Base-by-base conservation (phyloP, 75 land plant genomes). In the Sequoia sempervirens region DNA sequence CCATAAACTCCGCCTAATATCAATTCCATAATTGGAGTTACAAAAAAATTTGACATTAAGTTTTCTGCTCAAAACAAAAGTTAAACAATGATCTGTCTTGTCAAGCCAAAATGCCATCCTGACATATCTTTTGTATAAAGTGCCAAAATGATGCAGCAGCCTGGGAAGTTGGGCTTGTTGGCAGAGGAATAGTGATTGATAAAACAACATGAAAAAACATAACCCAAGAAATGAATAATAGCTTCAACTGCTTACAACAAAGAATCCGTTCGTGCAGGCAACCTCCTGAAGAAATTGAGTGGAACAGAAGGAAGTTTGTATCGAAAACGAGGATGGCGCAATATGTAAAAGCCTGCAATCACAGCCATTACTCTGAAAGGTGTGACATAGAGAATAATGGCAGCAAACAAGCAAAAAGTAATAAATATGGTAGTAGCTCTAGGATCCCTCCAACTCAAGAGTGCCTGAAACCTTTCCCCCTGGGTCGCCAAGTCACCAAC, bases 401-500 rank as follows among this genome's bases (percentile, higher is more conserved):
- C 93, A 11, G 93, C 82, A 7, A 82, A 4, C 45, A 92, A 53
- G 61, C 93, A 92, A 82, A 92, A 91, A 30, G 84, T 52, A 5
- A 92, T 79, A 74, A 92, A 92, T 17, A 92, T 56, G 32, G 86
- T 64, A 3, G 89, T 92, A 5, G 93, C 93, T 32, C 93, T 78
- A 30, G 93, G 93, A 38, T 92, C 93, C 61, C 92, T 81, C 93
- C 93, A 92, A 73, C 93, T 91, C 18, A 92, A 79, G 50, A 92
- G 84, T 0, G 90, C 84, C 78, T 89, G 89, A 32, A 92, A 36
- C 73, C 90, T 75, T 80, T 92, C 93, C 53, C 93, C 92, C 61
- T 91, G 92, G 7, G 89, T 90, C 0, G 93, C 93, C 75, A 91
- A 41, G 61, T 91, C 88, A 5, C 93, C 92, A 7, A 91, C 69